phyloP scores from a whole-genome alignment of 2,329 filamentous ascomycete species.

The Amphichorda felina region DNA sequence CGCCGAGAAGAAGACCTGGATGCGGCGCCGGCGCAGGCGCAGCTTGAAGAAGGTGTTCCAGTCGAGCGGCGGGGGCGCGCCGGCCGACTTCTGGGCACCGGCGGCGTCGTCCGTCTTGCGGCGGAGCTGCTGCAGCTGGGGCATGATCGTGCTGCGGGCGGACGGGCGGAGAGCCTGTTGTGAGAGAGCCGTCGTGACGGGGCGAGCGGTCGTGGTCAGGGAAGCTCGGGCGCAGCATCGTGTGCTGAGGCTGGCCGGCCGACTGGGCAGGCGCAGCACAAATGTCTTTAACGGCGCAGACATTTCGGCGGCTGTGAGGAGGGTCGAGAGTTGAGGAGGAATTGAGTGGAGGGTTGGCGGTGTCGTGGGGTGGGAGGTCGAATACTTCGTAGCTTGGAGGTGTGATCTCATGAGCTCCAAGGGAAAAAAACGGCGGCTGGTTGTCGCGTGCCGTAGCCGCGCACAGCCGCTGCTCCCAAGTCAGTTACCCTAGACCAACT shows the following conservation, averaged over 20 bases:
- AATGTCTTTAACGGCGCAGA: background rate
- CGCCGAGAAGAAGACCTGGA: slow-evolving; percentile 70
- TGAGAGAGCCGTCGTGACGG: background rate
- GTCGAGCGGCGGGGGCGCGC: slow-evolving; percentile 38
- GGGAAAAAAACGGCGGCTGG: too few relatives aligned
- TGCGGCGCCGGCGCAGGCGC: slow-evolving; percentile 71
- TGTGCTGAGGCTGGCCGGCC: background rate
- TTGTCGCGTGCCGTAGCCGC: too few relatives aligned
- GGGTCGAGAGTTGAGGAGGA: too few relatives aligned
- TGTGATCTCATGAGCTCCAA: too few relatives aligned
- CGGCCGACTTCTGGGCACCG: background rate
- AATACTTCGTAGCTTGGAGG: too few relatives aligned
- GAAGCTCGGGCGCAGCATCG: background rate
- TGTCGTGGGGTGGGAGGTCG: too few relatives aligned
- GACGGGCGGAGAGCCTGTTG: background rate
- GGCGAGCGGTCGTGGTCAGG: background rate
- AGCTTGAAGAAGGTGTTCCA: slow-evolving; percentile 94
- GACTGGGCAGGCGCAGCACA: background rate
- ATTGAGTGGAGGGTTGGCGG: too few relatives aligned
- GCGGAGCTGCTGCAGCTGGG: background rate
- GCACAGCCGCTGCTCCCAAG: too few relatives aligned
- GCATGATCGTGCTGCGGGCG: background rate
- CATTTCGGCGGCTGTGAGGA: background rate
- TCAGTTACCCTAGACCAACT: too few relatives aligned
- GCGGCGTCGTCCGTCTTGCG: background rate